Evolutionary conservation across 2,329 filamentous ascomycete species (phyloP), one percentile per base, ranked within the genome.

Genomic region (Fusarium sp.): DNA sequence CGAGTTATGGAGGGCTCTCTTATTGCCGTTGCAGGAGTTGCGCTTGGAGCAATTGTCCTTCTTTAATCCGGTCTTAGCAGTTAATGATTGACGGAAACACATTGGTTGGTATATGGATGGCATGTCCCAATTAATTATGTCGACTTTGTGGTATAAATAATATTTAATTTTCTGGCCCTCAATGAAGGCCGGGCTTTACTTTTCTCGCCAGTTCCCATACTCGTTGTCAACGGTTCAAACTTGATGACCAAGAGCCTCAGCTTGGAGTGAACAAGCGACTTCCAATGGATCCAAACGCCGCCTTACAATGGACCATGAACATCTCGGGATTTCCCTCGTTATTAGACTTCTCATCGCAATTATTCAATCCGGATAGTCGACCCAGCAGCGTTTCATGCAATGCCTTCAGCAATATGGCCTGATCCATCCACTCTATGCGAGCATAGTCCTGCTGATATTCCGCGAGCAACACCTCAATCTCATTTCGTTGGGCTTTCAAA

Each of bases 391-490:
- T 22, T 2, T 17, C 17, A 1, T 57, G 17, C 1, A 46, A 31
- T 29, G 10, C 14, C n/a, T 54, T 25, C 9, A 62, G 39, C 7
- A 31, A 31, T 0, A 7, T 8, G 7, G 67, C 67, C 9, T 44
- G 47, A 7, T 65, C 60, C 38, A 69, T 64, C 65, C 65, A 70
- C 2, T 39, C 57, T 5, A 47, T 35, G 1, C 55, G 54, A 4
- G 45, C 36, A 14, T 49, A 70, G 10, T 69, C 67, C 0, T n/a
- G n/a, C 29, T 70, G 67, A 13, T 70, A 70, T 5, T 61, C 54
- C 5, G 14, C 15, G 35, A 70, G 36, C 17, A 70, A 7, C 1
- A 4, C 5, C 8, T 36, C 22, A 0, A 70, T 36, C 1, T 63
- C 50, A 4, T 14, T n/a, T 7, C 25, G 20, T 1, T 56, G 59